phyloP scores from a whole-genome alignment of 2,329 filamentous ascomycete species.

The Pleurostoma richardsiae region DNA sequence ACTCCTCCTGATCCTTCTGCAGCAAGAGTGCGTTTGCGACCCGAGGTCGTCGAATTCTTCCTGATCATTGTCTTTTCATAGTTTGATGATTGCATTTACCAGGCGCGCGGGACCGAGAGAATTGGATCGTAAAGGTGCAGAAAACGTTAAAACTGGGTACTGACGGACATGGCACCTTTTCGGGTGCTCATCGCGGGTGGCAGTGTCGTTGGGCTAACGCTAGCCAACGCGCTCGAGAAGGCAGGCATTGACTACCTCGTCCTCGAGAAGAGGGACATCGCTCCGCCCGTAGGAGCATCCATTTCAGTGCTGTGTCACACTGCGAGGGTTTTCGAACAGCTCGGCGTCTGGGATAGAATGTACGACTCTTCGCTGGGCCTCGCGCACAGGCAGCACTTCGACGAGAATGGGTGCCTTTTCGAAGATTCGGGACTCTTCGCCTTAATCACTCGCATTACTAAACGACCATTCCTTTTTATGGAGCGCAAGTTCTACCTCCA shows the following conservation, averaged over 20 bases:
- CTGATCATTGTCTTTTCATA: too few relatives aligned
- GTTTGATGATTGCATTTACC: too few relatives aligned
- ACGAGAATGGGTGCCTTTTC: slow-evolving; percentile 8
- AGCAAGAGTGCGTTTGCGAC: too few relatives aligned
- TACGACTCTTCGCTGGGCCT: background rate
- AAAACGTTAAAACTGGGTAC: too few relatives aligned
- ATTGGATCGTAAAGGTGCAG: too few relatives aligned
- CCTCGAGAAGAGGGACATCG: slow-evolving; percentile 13
- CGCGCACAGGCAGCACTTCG: slow-evolving; percentile 6
- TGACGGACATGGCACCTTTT: background rate
- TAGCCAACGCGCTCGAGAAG: slow-evolving; percentile 10
- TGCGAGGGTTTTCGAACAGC: slow-evolving; percentile 7
- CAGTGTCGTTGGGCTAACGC: slow-evolving; percentile 10
- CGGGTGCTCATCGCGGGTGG: slow-evolving; percentile 12
- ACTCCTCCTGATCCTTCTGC: too few relatives aligned
- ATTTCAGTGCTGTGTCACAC: slow-evolving; percentile 5
- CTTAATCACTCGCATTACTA: background rate
- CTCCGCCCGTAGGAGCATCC: slow-evolving; percentile 11
- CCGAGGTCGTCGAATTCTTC: too few relatives aligned
- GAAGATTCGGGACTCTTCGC: slow-evolving; percentile 6
- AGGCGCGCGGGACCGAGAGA: too few relatives aligned
- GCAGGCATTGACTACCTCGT: slow-evolving; percentile 11
- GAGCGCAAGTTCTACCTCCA: slow-evolving; percentile 6
- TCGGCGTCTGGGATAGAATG: slow-evolving; percentile 7
- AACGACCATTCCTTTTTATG: slow-evolving; percentile 6